These are phyloP conservation scores for Monosporascus sp. DNA, from an alignment of 2,329 filamentous ascomycete species.

Conservation along the genomic window DNA sequence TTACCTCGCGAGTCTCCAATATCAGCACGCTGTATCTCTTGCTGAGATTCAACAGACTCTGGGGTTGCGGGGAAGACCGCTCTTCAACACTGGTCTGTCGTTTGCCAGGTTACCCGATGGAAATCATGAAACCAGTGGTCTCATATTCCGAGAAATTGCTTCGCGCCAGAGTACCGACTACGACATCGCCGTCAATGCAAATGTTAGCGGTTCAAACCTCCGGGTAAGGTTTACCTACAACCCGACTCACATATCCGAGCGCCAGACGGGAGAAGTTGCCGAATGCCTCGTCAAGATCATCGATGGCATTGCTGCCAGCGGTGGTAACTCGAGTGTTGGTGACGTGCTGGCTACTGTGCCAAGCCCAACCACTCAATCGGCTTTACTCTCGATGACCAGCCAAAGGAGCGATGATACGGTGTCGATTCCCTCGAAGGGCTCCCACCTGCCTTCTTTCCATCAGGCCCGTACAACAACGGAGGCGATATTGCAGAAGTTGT, in stretches of 20 bases:
- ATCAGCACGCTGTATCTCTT: neutral
- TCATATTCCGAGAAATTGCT: neutral
- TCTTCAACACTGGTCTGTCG: neutral
- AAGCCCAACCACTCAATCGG: neutral
- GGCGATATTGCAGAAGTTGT: neutral
- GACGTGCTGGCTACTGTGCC: neutral
- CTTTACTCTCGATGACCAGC: neutral
- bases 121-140: neutral
- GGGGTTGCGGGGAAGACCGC: neutral
- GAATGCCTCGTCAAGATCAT: neutral
- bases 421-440: neutral
- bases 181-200: neutral
- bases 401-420: neutral
- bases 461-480: neutral
- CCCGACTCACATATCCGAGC: neutral
- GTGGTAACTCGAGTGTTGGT: neutral
- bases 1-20: neutral
- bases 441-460: neutral
- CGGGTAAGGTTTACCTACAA: neutral
- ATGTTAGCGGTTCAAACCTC: neutral
- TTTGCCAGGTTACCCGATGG: neutral
- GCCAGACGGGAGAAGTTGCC: neutral
- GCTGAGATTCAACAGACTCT: neutral
- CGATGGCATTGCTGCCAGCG: neutral
- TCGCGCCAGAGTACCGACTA: neutral